Evolutionary conservation across 2,329 filamentous ascomycete species (phyloP), one percentile per base, ranked within the genome.

Genomic region (Diatrype stigma): DNA sequence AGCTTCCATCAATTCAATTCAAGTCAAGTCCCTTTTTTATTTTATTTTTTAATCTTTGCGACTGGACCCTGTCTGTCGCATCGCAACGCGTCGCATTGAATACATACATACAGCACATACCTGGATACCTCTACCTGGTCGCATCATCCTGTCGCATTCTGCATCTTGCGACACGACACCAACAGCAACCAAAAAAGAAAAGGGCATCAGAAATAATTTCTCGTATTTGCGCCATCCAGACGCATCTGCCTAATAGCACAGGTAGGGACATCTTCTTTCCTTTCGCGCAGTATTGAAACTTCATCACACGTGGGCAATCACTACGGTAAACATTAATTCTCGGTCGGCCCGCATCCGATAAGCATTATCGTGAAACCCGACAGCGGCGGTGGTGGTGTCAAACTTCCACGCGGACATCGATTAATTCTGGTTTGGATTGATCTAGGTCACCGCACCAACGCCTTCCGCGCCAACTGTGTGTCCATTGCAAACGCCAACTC

Each of bases 401-500:
- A 54, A 46, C 46, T 49, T 42, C 45, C 48, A 48, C 46, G 40
- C 47, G 46, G 48, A 44, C 45, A 51, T 34, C 42, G 38, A 45
- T 34, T 45, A 35, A 7, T 48, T 22, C 42, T 50, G 46, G 55
- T 62, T 59, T 60, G 58, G 55, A 58, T 56, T 59, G 57, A 58
- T 61, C 60, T 45, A 54, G 51, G 60, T 59, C 58, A 59, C 52
- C 54, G 54, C 56, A 61, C 55, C 60, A 60, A 60, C 55, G 54
- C 46, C 26, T 45, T 23, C 32, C 26, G 40, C 40, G 5, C 21
- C 19, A n/a, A 46, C 42, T 48, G 47, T 45, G 47, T 45, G 46
- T 46, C 48, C 46, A 47, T 46, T 47, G 46, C 48, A 53, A 46
- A 22, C 35, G 30, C 23, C 38, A 32, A 44, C 19, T 46, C 14